Percentiles rank a stretch among this genome's conserved stretches.
Conservation (phyloP, 148 eudicot species). For the Fallopia convolvulus region DNA sequence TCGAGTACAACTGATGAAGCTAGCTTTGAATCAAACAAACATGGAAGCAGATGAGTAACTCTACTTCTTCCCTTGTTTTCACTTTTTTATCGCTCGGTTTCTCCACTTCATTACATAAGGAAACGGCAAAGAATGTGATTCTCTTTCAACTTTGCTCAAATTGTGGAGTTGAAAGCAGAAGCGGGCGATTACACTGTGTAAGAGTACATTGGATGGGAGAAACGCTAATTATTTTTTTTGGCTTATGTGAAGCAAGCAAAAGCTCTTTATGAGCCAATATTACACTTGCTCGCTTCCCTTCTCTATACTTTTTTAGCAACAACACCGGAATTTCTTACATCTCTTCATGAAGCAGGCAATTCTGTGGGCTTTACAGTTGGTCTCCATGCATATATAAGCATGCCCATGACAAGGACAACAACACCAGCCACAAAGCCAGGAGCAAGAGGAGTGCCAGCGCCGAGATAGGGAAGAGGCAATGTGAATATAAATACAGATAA, state of each 20-base stretch:
- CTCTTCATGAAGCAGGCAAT: constrained; percentile 20
- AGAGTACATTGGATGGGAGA: constrained; percentile 1
- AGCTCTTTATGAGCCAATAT: background rate
- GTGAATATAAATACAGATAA: constrained; percentile 77
- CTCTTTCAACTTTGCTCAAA: background rate
- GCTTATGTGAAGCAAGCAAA: background rate
- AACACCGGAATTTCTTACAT: background rate
- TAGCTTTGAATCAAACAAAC: background rate
- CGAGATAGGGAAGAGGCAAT: constrained; percentile 81
- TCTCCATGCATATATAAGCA: constrained; percentile 58
- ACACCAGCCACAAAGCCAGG: constrained; percentile 78
- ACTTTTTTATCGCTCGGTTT: background rate
- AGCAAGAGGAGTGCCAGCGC: constrained; percentile 74
- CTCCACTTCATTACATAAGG: background rate
- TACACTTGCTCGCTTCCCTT: background rate
- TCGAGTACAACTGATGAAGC: background rate
- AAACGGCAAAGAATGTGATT: background rate
- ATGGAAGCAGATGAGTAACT: background rate
- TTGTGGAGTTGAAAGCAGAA: constrained; percentile 3
- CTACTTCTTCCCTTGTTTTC: background rate
- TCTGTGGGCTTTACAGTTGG: constrained; percentile 34
- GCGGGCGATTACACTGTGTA: background rate
- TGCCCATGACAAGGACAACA: constrained; percentile 53
- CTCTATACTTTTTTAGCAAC: background rate
- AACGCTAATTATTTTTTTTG: background rate